A percentile compares a stretch with the other conserved stretches of the same genome.
phyloP scores from a whole-genome alignment of 805 yeast species.

The Candida railenensis region DNA sequence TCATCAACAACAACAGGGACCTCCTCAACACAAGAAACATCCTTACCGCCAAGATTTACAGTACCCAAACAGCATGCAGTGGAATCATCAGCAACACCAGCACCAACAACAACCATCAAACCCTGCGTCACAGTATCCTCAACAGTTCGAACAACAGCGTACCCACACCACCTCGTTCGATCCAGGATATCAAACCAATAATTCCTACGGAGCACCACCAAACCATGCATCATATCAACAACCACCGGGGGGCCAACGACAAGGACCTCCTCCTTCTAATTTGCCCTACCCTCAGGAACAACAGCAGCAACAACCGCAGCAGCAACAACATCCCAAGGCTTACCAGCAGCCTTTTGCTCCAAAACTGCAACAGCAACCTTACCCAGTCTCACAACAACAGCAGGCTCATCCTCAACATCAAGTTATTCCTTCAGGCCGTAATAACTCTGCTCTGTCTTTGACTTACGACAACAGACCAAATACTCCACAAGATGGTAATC shows the following conservation, averaged over 20 bases:
- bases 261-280: slow-evolving; percentile 3
- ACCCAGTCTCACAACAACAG: slow-evolving; percentile 1
- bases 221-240: background rate
- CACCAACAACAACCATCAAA: slow-evolving; percentile 3
- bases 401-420: slow-evolving; percentile 7
- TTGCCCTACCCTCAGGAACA: slow-evolving; percentile 8
- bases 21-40: background rate
- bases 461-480: slow-evolving; percentile 6
- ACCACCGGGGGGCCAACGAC: slow-evolving; percentile 1
- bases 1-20: slow-evolving; percentile 3
- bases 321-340: slow-evolving; percentile 7
- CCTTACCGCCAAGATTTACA: slow-evolving; percentile 8
- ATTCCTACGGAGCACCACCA: background rate
- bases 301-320: slow-evolving; percentile 10
- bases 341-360: too few relatives aligned
- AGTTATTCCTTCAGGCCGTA: background rate
- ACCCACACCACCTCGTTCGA: background rate
- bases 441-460: slow-evolving; percentile 8
- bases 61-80: slow-evolving; percentile 5
- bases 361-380: slow-evolving; percentile 3
- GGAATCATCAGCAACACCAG: background rate
- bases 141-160: slow-evolving; percentile 1
- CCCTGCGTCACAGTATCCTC: too few relatives aligned
- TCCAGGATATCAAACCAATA: background rate
- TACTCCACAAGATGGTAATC: background rate